Conservation (phyloP, 2,329 filamentous ascomycete species). For the Zasmidium angulare region DNA sequence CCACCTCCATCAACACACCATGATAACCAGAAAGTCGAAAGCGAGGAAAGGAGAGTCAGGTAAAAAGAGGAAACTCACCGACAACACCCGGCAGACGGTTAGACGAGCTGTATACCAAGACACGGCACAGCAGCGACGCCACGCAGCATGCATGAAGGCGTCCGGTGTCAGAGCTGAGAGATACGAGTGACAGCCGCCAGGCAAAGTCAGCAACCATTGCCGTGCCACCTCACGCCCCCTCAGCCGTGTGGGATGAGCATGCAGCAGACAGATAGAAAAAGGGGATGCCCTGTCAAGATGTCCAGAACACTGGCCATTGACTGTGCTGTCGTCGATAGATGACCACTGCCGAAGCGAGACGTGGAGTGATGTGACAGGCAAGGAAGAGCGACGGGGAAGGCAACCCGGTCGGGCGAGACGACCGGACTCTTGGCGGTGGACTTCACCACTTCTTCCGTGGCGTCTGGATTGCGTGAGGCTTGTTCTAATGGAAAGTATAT, state of each 20-base stretch:
- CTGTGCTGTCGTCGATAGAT: neutral
- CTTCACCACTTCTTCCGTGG: neutral
- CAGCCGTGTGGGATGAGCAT: too few relatives aligned
- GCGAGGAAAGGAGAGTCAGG: too few relatives aligned
- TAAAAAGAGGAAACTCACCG: neutral
- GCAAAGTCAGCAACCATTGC: neutral
- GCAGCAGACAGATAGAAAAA: neutral
- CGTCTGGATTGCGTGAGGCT: too few relatives aligned
- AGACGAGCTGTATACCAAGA: neutral
- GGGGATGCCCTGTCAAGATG: neutral
- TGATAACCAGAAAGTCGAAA: too few relatives aligned
- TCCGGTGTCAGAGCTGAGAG: neutral
- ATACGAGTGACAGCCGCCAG: neutral
- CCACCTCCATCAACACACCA: too few relatives aligned
- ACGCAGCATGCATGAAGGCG: neutral
- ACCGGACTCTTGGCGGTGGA: neutral
- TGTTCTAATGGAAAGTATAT: too few relatives aligned
- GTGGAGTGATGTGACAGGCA: neutral
- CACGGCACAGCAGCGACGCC: neutral
- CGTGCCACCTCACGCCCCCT: neutral
- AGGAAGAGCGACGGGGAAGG: neutral
- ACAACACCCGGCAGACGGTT: neutral
- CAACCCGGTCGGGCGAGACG: neutral
- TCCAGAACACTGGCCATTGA: neutral
- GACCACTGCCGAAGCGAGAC: neutral